Evolutionary conservation across 805 yeast species (phyloP).

Genomic region (Vanderwaltozyma verrucispora): DNA sequence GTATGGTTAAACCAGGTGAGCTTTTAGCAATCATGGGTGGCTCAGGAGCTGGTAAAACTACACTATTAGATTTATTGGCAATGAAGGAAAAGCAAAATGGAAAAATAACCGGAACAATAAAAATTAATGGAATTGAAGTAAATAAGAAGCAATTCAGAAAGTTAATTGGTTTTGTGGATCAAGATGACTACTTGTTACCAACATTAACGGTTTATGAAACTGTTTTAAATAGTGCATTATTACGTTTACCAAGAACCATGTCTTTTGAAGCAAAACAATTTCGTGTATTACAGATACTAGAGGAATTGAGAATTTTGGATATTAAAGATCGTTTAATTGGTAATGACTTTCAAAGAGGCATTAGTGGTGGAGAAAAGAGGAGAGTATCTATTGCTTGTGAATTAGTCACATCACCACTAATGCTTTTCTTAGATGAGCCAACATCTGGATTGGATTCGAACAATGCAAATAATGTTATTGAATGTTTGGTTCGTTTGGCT

Average conservation of each 20-base stretch:
- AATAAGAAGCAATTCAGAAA: constrained; percentile 41
- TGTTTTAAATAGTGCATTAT: constrained; percentile 79
- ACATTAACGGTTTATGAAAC: constrained; percentile 95
- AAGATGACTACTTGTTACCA: constrained; percentile 83
- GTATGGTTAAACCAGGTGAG: constrained; percentile 76
- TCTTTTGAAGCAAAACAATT: constrained; percentile 58
- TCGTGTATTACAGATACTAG: constrained; percentile 74
- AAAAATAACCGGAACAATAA: constrained; percentile 49
- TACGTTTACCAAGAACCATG: constrained; percentile 79
- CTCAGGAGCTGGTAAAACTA: constrained; percentile 97
- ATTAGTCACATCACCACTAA: constrained; percentile 77
- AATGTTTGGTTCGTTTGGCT: constrained; percentile 70
- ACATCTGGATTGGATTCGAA: constrained; percentile 93
- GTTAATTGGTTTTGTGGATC: constrained; percentile 90
- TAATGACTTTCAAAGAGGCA: constrained; percentile 80
- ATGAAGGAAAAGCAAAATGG: constrained; percentile 73
- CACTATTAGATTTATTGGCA: constrained; percentile 83
- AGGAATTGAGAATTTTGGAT: constrained; percentile 71
- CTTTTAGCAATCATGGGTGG: constrained; percentile 97
- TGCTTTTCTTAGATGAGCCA: constrained; percentile 81
- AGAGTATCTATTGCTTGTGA: constrained; percentile 93
- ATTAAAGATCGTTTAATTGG: constrained; percentile 85
- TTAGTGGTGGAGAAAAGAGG: constrained; percentile 74
- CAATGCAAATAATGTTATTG: constrained; percentile 87
- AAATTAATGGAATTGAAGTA: constrained; percentile 54